phyloP scores from a whole-genome alignment of 805 yeast genomes.

The Wickerhamiella brachini region DNA sequence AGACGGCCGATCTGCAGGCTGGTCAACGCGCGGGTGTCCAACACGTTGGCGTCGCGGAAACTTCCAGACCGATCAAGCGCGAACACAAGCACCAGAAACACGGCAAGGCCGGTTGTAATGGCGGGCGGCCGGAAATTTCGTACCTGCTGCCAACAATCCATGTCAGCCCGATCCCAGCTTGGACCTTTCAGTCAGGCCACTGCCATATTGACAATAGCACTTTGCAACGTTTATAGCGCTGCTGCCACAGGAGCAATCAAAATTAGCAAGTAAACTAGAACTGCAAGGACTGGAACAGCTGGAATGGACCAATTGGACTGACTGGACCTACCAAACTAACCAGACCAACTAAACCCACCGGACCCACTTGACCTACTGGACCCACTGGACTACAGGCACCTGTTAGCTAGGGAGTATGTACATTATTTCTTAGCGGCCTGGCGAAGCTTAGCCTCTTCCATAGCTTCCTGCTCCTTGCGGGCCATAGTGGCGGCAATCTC shows the following conservation, averaged over 20 bases:
- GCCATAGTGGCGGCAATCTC: conserved; percentile 20
- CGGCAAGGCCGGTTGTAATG: conserved; percentile 43
- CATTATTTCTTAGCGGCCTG: conserved; percentile 1
- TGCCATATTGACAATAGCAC: no score
- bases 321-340: no score
- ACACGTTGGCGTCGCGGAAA: conserved; percentile 16
- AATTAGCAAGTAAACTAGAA: no score
- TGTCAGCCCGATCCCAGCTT: not conserved
- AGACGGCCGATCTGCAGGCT: conserved; percentile 35
- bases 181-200: no score
- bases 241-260: no score
- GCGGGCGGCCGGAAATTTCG: conserved; percentile 36
- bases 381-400: no score
- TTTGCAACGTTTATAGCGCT: no score
- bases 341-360: no score
- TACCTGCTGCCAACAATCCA: not conserved
- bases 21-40: conserved; percentile 44
- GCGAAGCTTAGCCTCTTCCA: not conserved
- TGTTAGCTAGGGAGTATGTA: conserved; percentile 9
- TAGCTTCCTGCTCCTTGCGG: conserved; percentile 1
- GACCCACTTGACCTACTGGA: no score
- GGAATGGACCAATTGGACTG: no score
- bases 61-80: conserved; percentile 15
- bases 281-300: no score
- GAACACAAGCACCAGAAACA: conserved; percentile 38